A percentile compares a stretch with the other conserved stretches of the same genome.
phyloP scores from a whole-genome alignment of 2,329 filamentous ascomycete species.

The Amylocarpus encephaloides region DNA sequence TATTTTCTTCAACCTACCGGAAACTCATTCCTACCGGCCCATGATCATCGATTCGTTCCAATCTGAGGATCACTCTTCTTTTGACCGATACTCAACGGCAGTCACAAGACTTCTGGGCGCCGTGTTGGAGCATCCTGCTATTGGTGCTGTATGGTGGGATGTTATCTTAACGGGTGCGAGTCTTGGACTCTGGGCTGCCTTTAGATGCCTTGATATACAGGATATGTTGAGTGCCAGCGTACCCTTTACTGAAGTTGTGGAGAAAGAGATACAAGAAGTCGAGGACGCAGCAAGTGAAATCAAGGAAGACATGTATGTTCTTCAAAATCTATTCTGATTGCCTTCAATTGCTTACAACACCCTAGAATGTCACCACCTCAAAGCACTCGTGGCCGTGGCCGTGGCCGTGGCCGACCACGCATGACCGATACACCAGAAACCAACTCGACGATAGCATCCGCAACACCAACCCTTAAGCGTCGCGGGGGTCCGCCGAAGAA shows the following conservation, averaged over 20 bases:
- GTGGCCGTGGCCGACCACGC: constrained; percentile 14
- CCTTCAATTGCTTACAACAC: neutral
- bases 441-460: neutral
- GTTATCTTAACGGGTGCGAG: constrained; percentile 49
- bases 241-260: constrained; percentile 25
- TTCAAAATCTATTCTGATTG: neutral
- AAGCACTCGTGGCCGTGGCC: constrained; percentile 11
- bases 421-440: constrained; percentile 9
- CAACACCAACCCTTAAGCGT: neutral
- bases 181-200: constrained; percentile 52
- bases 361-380: neutral
- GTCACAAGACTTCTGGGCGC: constrained; percentile 42
- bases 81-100: constrained; percentile 41
- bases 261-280: neutral
- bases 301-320: constrained; percentile 1
- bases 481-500: constrained; percentile 10
- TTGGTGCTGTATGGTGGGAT: constrained; percentile 52
- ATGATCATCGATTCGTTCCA: constrained; percentile 42
- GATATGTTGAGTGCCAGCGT: constrained; percentile 40
- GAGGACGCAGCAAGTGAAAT: neutral
- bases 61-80: constrained; percentile 37
- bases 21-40: constrained; percentile 43
- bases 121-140: constrained; percentile 50
- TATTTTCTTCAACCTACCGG: constrained; percentile 42
- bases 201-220: constrained; percentile 44